phyloP scores from a whole-genome alignment of 768 basidiomycete species.

The Rhodocollybia butyracea region DNA sequence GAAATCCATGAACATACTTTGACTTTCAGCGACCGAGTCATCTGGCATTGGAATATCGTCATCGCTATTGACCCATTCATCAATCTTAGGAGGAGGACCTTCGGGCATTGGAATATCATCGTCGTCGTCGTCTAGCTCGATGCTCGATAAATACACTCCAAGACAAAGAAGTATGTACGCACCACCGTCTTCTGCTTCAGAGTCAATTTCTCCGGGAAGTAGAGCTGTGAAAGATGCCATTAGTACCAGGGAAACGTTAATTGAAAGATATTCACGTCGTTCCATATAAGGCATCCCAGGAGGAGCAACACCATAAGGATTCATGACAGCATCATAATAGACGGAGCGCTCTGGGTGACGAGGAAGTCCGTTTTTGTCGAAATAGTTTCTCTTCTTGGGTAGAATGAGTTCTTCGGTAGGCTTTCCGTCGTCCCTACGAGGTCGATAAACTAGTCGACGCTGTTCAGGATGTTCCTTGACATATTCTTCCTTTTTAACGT shows the following conservation, averaged over 20 bases:
- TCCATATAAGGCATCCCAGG: constrained; percentile 97
- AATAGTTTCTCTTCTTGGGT: constrained; percentile 57
- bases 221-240: constrained; percentile 39
- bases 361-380: constrained; percentile 82
- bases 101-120: constrained; percentile 67
- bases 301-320: constrained; percentile 90
- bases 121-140: constrained; percentile 39
- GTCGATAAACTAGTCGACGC: constrained; percentile 74
- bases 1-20: constrained; percentile 16
- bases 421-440: constrained; percentile 42
- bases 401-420: constrained; percentile 36
- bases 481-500: constrained; percentile 88
- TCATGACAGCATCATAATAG: constrained; percentile 92
- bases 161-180: constrained; percentile 16
- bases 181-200: constrained; percentile 56
- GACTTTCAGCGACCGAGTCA: constrained; percentile 49
- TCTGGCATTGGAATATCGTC: constrained; percentile 91
- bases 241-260: not conserved
- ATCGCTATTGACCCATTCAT: constrained; percentile 52
- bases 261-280: constrained; percentile 52
- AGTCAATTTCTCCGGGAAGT: constrained; percentile 58
- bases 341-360: constrained; percentile 89
- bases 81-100: constrained; percentile 57
- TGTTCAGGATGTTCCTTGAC: constrained; percentile 93
- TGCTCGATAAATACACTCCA: not conserved